A percentile compares a stretch with the other conserved stretches of the same genome.
Evolutionary conservation across 2,329 filamentous ascomycete species (phyloP).

Genomic region (Acrocalymma vagum): DNA sequence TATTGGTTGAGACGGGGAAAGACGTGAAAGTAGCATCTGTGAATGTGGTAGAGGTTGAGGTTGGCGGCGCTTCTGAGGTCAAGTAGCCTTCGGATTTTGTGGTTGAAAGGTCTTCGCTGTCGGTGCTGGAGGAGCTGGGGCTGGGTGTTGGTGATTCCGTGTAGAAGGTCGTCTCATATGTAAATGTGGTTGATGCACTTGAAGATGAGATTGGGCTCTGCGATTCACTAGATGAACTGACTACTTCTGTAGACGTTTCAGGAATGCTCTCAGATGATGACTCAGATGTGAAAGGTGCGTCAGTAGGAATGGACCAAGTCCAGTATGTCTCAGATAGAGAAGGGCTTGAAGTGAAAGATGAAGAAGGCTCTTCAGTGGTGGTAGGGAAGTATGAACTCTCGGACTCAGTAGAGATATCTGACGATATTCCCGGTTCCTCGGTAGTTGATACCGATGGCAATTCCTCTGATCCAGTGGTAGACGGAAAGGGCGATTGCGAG

Average conservation of each 20-base stretch:
- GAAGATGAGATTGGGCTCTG: too few species aligned
- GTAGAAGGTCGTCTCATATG: constrained; percentile 3
- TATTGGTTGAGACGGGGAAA: too few species aligned
- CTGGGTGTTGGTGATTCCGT: not conserved
- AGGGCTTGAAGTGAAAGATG: not conserved
- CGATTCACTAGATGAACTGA: constrained; percentile 1
- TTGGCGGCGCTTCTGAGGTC: constrained; percentile 2
- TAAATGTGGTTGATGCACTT: too few species aligned
- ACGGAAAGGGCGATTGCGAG: not conserved
- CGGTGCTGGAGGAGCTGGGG: not conserved
- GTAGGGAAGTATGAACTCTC: not conserved
- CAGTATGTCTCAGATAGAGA: not conserved
- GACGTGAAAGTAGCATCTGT: too few species aligned
- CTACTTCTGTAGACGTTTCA: too few species aligned
- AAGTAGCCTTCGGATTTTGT: constrained; percentile 9
- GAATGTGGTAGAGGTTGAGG: constrained; percentile 3
- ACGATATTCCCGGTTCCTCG: too few species aligned
- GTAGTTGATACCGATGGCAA: too few species aligned
- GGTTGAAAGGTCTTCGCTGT: not conserved
- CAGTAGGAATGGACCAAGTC: not conserved
- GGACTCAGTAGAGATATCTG: not conserved
- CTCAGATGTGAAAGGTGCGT: constrained; percentile 1
- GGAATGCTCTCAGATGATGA: too few species aligned
- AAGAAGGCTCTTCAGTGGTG: constrained; percentile 2
- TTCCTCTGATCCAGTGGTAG: too few species aligned